Evolutionary conservation across 306 rosid genomes (phyloP), one percentile per base, ranked within the genome.

Genomic region (Betula pendula): DNA sequence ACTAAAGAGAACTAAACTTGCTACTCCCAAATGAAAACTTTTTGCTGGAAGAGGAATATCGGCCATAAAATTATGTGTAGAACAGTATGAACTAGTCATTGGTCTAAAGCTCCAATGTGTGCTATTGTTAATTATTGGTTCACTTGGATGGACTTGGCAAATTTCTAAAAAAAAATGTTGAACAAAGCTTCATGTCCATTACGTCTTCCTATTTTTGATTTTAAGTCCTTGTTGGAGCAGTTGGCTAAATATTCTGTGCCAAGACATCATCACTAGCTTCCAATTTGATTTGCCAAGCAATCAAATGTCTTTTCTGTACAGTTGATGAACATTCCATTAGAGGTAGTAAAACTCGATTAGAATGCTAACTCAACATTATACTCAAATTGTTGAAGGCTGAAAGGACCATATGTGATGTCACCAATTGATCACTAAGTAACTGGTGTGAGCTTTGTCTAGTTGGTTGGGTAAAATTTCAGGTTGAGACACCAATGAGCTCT

Each of bases 401-500:
- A 25, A 58, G 35, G 6, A 24, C 19, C 53, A 49, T 16, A 49
- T 49, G 20, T 49, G 58, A 52, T 52, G 5, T 17, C 25, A 17
- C 17, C 13, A 16, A 19, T n/a, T 51, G 56, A 51, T 51, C 56
- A 51, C 56, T 51, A 13, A 15, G 62, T 55, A 55, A 55, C 31
- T 8, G 62, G 16, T 55, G 27, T 20, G 38, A 29, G 40, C 68
- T 60, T 60, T 60, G 15, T 29, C 40, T 6, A 60, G 68, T 29
- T 27, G 8, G n/a, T 15, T 31, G 40, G 1, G 2, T 6, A 15
- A 6, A 60, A 60, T 8, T 60, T 60, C 40, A 8, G 35, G 43
- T 60, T 60, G 68, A 33, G 68, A 60, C n/a, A 19, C 19, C 68
- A 6, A 13, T 60, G 68, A 60, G 38, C 40, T 60, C 43, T 60